Base-by-base conservation (phyloP, 1,139 yeast species). In the Diutina pseudorugosa region DNA sequence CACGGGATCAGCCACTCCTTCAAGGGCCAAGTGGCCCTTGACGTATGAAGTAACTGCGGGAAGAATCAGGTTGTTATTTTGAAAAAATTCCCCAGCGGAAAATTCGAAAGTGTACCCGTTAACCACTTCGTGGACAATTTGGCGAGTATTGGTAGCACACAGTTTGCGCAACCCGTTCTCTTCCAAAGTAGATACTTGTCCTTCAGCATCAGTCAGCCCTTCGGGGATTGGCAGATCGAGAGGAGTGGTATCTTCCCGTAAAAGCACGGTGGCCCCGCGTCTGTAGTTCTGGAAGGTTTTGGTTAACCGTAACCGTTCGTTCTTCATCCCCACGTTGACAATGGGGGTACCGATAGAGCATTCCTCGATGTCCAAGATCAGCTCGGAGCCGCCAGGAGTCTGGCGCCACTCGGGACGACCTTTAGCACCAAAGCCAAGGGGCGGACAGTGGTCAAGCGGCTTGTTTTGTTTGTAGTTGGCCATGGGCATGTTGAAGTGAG, bases 61-160 rank as follows among this genome's bases (percentile, higher is more conserved):
- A 57, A 93, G 72, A 41, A 93, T 93, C 20, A 95, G 84, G 65
- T 90, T 93, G 69, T 93, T 93, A 69, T 93, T 93, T 67, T 93
- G 98, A 74, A 93, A 93, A 63, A 93, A 93, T 62, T 91, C 95
- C 53, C 95, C 95, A 0, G 98, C 97, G 21, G 91, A 83, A 65
- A 88, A 93, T 62, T 87, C 83, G 67, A 93, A 93, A 52, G 81
- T 78, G 67, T 72, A 83, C 4, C 86, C 93, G 56, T 78, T 75
- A 53, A 91, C 82, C 59, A 77, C 77, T 64, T 93, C 98, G 6
- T 82, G 80, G 52, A 91, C 94, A 52, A 88, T 81, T 56, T 84
- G 88, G 63, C 93, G 81, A 47, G 88, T 69, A 55, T 86, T 77
- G 0, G 95, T 88, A 16, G 76, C 81, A 62, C 83, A 79, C 0